phyloP scores from a whole-genome alignment of 805 yeast species.

The Lipomyces sp. region DNA sequence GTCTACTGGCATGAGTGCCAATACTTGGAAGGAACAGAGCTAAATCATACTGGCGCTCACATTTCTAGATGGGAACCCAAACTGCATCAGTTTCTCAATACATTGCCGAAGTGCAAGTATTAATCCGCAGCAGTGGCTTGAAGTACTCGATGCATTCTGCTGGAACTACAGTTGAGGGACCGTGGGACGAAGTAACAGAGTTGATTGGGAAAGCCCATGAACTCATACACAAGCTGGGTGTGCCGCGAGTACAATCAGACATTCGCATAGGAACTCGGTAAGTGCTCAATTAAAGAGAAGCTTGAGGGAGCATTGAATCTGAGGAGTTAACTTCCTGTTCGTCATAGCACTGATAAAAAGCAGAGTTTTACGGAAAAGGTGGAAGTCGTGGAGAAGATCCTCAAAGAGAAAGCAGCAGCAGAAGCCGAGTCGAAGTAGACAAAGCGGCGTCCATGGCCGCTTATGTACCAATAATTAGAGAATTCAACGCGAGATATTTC shows the following conservation, averaged over 20 bases:
- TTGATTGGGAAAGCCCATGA: conserved; percentile 77
- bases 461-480: too few species aligned
- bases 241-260: conserved; percentile 78
- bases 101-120: conserved; percentile 64
- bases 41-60: neutral
- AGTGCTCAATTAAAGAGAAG: conserved; percentile 28
- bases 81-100: conserved; percentile 78
- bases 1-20: neutral
- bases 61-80: conserved; percentile 64
- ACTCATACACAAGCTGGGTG: conserved; percentile 65
- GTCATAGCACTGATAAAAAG: conserved; percentile 22
- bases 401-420: conserved; percentile 14
- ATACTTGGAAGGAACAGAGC: neutral
- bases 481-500: neutral
- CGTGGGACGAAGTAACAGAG: conserved; percentile 85
- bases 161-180: conserved; percentile 87
- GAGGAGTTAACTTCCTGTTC: too few species aligned
- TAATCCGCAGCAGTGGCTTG: conserved; percentile 60
- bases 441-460: too few species aligned
- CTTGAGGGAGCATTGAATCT: too few species aligned
- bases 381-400: conserved; percentile 23
- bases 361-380: conserved; percentile 30
- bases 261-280: conserved; percentile 75
- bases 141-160: conserved; percentile 80
- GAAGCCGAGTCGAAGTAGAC: neutral